phyloP scores from a whole-genome alignment of 2,329 filamentous ascomycete genomes.

The Clonostachys byssicola region DNA sequence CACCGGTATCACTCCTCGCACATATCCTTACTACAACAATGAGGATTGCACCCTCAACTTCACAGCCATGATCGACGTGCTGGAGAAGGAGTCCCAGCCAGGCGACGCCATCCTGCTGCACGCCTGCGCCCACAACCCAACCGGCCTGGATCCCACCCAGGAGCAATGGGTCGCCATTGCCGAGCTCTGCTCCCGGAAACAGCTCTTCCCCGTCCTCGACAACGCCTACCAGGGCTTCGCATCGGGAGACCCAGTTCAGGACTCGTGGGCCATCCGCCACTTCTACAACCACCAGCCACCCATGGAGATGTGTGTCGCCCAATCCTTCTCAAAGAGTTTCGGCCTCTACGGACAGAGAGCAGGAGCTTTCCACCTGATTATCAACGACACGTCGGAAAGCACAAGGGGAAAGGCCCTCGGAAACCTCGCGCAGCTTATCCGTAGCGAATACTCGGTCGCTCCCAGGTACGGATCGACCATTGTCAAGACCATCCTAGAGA shows the following conservation, averaged over 20 bases:
- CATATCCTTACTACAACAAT: constrained; percentile 23
- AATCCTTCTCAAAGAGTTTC: constrained; percentile 30
- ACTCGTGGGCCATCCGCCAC: constrained; percentile 25
- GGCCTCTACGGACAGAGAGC: constrained; percentile 28
- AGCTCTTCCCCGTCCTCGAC: constrained; percentile 28
- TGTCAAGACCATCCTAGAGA: constrained; percentile 2
- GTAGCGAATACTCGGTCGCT: constrained; percentile 4
- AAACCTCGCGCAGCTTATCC: constrained; percentile 1
- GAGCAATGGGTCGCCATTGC: constrained; percentile 25
- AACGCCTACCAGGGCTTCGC: constrained; percentile 31
- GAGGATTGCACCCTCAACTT: constrained; percentile 17
- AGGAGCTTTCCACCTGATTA: constrained; percentile 25
- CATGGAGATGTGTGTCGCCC: constrained; percentile 22
- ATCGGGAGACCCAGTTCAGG: constrained; percentile 21
- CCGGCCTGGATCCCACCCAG: constrained; percentile 23
- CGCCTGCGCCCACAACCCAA: constrained; percentile 31
- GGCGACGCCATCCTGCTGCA: constrained; percentile 29
- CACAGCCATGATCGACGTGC: constrained; percentile 13
- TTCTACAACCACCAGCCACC: constrained; percentile 17
- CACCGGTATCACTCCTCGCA: constrained; percentile 9
- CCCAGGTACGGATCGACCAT: constrained; percentile 4
- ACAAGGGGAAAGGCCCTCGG: constrained; percentile 12
- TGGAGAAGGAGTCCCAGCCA: constrained; percentile 12
- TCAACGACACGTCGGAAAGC: constrained; percentile 31
- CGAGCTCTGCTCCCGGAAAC: constrained; percentile 16